A percentile compares a stretch with the other conserved stretches of the same genome.
These are phyloP conservation scores for Ceratocystis papillata DNA, from an alignment of 2,329 filamentous ascomycete species.

Conservation along the genomic window DNA sequence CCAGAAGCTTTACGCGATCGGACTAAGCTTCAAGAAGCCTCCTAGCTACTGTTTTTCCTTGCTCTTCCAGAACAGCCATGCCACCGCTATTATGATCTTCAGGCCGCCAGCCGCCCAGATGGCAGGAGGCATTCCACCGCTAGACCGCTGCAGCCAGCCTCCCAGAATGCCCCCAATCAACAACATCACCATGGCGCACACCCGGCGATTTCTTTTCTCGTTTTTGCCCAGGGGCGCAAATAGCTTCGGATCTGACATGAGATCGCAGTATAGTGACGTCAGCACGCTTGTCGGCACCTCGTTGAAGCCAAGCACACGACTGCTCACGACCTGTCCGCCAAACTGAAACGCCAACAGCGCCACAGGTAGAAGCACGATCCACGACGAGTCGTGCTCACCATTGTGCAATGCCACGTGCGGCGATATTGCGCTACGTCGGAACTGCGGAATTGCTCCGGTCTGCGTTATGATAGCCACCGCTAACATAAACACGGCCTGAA, in stretches of 20 bases:
- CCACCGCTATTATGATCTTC: constrained; percentile 35
- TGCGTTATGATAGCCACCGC: constrained; percentile 44
- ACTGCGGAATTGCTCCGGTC: constrained; percentile 36
- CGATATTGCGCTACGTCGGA: constrained; percentile 22
- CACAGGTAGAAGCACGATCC: constrained; percentile 37
- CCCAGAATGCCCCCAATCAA: constrained; percentile 39
- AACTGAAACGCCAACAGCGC: constrained; percentile 43
- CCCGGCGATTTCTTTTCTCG: constrained; percentile 40
- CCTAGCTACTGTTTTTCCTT: constrained; percentile 22
- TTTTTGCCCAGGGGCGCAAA: constrained; percentile 36
- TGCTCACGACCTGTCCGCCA: constrained; percentile 43
- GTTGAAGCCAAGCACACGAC: constrained; percentile 40
- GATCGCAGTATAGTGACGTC: constrained; percentile 45
- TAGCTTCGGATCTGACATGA: constrained; percentile 41
- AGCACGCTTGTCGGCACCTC: constrained; percentile 46
- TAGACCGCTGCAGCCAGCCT: constrained; percentile 39
- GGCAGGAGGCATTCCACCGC: constrained; percentile 34
- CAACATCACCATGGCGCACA: constrained; percentile 37
- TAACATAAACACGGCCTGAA: constrained; percentile 43
- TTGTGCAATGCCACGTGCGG: constrained; percentile 15
- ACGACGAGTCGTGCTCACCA: constrained; percentile 27
- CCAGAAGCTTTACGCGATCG: no score
- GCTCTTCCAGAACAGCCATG: constrained; percentile 32
- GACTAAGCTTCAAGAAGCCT: neutral
- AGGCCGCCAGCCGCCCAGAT: constrained; percentile 39